Conservation (phyloP, 257 asterid species). For the Lycium ferocissimum region DNA sequence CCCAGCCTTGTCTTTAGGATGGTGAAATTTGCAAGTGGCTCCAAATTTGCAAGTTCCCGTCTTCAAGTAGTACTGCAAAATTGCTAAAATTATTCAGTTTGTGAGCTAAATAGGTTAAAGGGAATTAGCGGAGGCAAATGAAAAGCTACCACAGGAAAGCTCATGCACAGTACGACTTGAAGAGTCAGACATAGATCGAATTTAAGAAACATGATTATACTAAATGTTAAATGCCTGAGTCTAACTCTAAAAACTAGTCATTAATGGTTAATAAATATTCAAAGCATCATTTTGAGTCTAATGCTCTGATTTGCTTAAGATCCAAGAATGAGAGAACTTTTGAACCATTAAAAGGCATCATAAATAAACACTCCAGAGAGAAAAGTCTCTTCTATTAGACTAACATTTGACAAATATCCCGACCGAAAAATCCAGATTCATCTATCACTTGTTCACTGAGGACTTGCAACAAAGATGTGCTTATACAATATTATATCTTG, state of each 20-base stretch:
- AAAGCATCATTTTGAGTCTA: slow-evolving; percentile 11
- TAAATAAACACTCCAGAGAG: neutral
- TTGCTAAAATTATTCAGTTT: slow-evolving; percentile 9
- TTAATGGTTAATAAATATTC: neutral
- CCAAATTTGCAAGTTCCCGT: slow-evolving; percentile 98
- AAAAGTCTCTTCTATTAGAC: neutral
- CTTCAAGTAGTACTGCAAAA: slow-evolving; percentile 77
- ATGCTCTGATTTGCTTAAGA: neutral
- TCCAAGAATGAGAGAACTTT: neutral
- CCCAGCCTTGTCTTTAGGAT: slow-evolving; percentile 93
- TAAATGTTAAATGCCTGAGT: neutral
- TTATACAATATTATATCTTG: neutral
- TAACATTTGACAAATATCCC: neutral
- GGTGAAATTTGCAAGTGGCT: slow-evolving; percentile 89
- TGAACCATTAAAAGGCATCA: neutral
- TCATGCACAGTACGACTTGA: neutral
- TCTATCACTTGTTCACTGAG: neutral
- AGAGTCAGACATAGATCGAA: neutral
- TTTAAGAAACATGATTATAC: neutral
- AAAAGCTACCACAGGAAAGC: slow-evolving; percentile 15
- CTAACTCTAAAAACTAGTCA: neutral
- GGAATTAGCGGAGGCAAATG: neutral
- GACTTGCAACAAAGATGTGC: neutral
- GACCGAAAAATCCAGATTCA: slow-evolving; percentile 3
- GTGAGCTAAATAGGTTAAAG: slow-evolving; percentile 20